Evolutionary conservation across 441 rosid genomes (phyloP).

Genomic region (Oxalis stricta): DNA sequence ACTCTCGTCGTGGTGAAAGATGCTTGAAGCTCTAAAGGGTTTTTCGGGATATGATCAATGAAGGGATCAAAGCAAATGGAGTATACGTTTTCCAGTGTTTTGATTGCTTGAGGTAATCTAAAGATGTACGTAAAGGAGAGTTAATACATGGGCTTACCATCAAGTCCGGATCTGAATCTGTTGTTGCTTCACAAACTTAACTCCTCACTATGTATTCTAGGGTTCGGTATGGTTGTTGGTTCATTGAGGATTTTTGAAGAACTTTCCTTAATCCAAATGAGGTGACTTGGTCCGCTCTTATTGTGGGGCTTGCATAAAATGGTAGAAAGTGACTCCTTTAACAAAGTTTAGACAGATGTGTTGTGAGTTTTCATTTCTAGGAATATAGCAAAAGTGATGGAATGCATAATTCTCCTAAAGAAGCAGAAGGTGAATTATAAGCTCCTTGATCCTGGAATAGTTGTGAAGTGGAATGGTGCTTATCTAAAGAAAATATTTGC

Average conservation of each 20-base stretch:
- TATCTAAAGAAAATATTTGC: no score
- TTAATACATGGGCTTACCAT: conserved; percentile 26
- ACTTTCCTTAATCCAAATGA: conserved; percentile 16
- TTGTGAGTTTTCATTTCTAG: no score
- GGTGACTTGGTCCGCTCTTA: conserved; percentile 29
- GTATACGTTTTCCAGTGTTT: conserved; percentile 28
- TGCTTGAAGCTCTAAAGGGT: conserved; percentile 17
- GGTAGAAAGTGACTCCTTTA: conserved; percentile 23
- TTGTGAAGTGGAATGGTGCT: no score
- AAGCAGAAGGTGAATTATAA: no score
- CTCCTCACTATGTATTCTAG: conserved; percentile 38
- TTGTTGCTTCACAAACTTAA: conserved; percentile 34
- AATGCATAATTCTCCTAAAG: no score
- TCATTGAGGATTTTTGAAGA: conserved; percentile 22
- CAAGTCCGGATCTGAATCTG: conserved; percentile 25
- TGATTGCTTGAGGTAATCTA: conserved; percentile 31
- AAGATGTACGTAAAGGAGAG: conserved; percentile 20
- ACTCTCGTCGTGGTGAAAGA: conserved; percentile 22
- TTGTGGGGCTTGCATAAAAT: conserved; percentile 27
- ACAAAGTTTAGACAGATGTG: conserved; percentile 14
- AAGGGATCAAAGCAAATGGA: conserved; percentile 26
- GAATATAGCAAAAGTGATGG: no score
- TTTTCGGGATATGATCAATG: conserved; percentile 18
- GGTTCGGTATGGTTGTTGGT: conserved; percentile 22
- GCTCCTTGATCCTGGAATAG: no score